Percentiles rank a stretch among this genome's conserved stretches.
These are phyloP conservation scores for Graphiopsis chlorocephala DNA, from an alignment of 2,329 filamentous ascomycete species.

Conservation along the genomic window DNA sequence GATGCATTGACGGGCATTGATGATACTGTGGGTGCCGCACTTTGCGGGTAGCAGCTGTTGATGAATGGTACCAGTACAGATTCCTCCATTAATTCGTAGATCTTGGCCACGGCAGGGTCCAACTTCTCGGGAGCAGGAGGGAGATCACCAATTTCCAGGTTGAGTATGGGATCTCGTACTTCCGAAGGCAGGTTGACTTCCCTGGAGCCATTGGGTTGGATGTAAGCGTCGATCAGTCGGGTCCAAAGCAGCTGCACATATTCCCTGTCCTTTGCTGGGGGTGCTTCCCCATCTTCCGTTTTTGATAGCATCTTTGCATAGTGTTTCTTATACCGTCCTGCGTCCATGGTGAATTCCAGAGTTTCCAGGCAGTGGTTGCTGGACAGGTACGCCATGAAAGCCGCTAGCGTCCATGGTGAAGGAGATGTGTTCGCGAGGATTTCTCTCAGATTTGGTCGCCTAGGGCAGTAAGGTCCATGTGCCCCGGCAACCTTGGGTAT, in stretches of 20 bases:
- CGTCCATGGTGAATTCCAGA: slow-evolving; percentile 93
- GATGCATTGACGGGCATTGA: slow-evolving; percentile 44
- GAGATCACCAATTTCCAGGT: slow-evolving; percentile 54
- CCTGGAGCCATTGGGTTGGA: slow-evolving; percentile 76
- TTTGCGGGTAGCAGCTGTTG: slow-evolving; percentile 59
- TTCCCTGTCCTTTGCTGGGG: slow-evolving; percentile 58
- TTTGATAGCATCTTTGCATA: slow-evolving; percentile 59
- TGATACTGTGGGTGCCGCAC: slow-evolving; percentile 42
- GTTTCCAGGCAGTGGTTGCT: slow-evolving; percentile 97
- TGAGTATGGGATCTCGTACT: slow-evolving; percentile 77
- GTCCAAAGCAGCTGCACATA: slow-evolving; percentile 82
- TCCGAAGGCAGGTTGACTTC: slow-evolving; percentile 88
- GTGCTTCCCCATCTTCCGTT: slow-evolving; percentile 41
- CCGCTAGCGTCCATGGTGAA: slow-evolving; percentile 83
- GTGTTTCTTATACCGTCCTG: slow-evolving; percentile 74
- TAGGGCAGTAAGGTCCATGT: slow-evolving; percentile 53
- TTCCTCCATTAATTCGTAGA: slow-evolving; percentile 96
- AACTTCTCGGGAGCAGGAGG: slow-evolving; percentile 74
- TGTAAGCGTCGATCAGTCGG: slow-evolving; percentile 85
- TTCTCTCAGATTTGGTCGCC: slow-evolving; percentile 74
- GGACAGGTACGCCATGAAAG: slow-evolving; percentile 94
- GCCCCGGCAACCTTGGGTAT: slow-evolving; percentile 42
- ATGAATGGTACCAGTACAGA: slow-evolving; percentile 91
- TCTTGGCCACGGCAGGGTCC: slow-evolving; percentile 78
- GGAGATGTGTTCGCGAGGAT: slow-evolving; percentile 83